Conservation (phyloP, 768 basidiomycete genomes). For the Lentinula detonsa region DNA sequence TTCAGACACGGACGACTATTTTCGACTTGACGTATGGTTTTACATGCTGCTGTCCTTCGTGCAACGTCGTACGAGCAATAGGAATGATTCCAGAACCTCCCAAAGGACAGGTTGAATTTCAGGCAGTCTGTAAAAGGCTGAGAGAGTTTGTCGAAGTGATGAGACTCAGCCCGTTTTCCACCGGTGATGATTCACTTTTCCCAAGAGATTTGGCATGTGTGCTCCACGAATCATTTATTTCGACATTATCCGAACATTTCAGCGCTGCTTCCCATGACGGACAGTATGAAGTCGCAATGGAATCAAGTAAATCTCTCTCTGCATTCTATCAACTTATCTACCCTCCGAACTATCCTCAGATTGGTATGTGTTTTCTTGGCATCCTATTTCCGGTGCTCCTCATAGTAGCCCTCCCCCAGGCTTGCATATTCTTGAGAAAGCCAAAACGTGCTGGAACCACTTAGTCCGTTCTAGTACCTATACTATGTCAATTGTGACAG, state of each 20-base stretch:
- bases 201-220: slow-evolving; percentile 35
- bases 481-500: slow-evolving; percentile 10
- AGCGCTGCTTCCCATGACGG: slow-evolving; percentile 68
- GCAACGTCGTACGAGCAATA: slow-evolving; percentile 34
- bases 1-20: slow-evolving; percentile 53
- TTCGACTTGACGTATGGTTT: slow-evolving; percentile 65
- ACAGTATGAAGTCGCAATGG: slow-evolving; percentile 42
- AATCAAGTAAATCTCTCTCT: slow-evolving; percentile 50
- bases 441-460: slow-evolving; percentile 76
- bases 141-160: slow-evolving; percentile 7
- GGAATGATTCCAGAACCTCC: slow-evolving; percentile 34
- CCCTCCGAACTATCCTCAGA: slow-evolving; percentile 76
- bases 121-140: slow-evolving; percentile 3
- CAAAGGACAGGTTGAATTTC: slow-evolving; percentile 21
- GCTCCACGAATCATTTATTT: slow-evolving; percentile 55
- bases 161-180: slow-evolving; percentile 2
- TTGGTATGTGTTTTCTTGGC: slow-evolving; percentile 42
- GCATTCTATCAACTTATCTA: slow-evolving; percentile 68
- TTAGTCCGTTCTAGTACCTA: slow-evolving; percentile 28
- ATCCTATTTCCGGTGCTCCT: background rate
- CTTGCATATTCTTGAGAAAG: slow-evolving; percentile 68
- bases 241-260: slow-evolving; percentile 54
- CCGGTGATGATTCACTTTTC: slow-evolving; percentile 17
- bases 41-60: slow-evolving; percentile 55
- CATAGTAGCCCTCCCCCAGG: slow-evolving; percentile 33